phyloP scores from a whole-genome alignment of 2,329 filamentous ascomycete species.

The Arachnopeziza araneosa region DNA sequence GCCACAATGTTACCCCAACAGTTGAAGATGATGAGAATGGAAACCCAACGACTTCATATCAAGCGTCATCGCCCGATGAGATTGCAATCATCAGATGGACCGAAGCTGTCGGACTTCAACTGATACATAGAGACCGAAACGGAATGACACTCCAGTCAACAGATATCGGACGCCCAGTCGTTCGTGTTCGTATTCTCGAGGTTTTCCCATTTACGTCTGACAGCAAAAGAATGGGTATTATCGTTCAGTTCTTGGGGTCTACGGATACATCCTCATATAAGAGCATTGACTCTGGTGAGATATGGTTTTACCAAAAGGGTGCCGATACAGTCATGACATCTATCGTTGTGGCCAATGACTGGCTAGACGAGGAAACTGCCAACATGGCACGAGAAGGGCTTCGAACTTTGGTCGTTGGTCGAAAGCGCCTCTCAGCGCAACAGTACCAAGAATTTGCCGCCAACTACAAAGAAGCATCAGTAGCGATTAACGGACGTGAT shows the following conservation, averaged over 20 bases:
- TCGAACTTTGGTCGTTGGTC: constrained; percentile 89
- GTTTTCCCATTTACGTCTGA: constrained; percentile 98
- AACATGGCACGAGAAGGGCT: constrained; percentile 98
- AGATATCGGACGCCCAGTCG: constrained; percentile 65
- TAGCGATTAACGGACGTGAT: constrained; percentile 77
- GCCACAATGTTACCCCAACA: constrained; percentile 95
- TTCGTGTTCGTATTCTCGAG: constrained; percentile 83
- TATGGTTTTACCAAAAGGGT: constrained; percentile 98
- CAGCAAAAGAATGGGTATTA: constrained; percentile 96
- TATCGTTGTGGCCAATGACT: constrained; percentile 94
- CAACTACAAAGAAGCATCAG: constrained; percentile 71
- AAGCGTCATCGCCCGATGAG: constrained; percentile 95
- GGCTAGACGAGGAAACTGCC: constrained; percentile 97
- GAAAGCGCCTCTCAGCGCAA: constrained; percentile 72
- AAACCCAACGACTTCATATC: constrained; percentile 73
- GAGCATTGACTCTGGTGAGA: constrained; percentile 60
- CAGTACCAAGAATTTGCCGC: constrained; percentile 77
- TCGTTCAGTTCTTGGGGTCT: constrained; percentile 74
- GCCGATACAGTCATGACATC: constrained; percentile 97
- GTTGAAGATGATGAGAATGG: constrained; percentile 80
- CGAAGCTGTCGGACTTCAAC: constrained; percentile 79
- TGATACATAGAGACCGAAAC: constrained; percentile 81
- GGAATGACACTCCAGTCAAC: constrained; percentile 77
- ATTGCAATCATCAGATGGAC: constrained; percentile 98
- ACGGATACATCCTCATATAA: constrained; percentile 38